Percentiles rank a stretch among this genome's conserved stretches.
These are phyloP conservation scores for Cryoendolithus antarcticus DNA, from an alignment of 2,329 filamentous ascomycete species.

Conservation along the genomic window DNA sequence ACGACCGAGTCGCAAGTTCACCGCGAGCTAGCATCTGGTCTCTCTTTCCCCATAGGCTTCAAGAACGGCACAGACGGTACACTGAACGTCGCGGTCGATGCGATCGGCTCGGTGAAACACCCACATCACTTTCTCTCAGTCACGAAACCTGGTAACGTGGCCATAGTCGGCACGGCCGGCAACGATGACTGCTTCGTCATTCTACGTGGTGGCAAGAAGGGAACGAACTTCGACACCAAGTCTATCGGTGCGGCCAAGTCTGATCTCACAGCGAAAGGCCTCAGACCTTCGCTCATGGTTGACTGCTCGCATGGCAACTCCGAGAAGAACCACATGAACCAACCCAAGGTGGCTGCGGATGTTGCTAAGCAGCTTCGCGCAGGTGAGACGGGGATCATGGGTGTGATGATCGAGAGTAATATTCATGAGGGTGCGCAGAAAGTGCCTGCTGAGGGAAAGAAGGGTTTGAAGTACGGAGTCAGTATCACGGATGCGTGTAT, in stretches of 20 bases:
- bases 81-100: slow-evolving; percentile 82
- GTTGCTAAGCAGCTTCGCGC: slow-evolving; percentile 74
- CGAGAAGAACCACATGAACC: slow-evolving; percentile 92
- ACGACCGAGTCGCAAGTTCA: slow-evolving; percentile 96
- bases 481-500: slow-evolving; percentile 96
- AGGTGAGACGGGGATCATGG: slow-evolving; percentile 77
- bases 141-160: slow-evolving; percentile 90
- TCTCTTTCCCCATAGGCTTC: slow-evolving; percentile 96
- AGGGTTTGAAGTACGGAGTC: slow-evolving; percentile 71
- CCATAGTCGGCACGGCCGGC: slow-evolving; percentile 85
- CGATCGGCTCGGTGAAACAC: slow-evolving; percentile 66
- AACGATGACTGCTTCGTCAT: slow-evolving; percentile 98
- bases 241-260: slow-evolving; percentile 71
- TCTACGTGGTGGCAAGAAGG: slow-evolving; percentile 76
- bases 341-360: slow-evolving; percentile 76
- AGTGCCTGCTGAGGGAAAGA: slow-evolving; percentile 68
- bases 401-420: slow-evolving; percentile 97
- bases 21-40: slow-evolving; percentile 83
- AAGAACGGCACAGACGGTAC: slow-evolving; percentile 97
- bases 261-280: slow-evolving; percentile 66
- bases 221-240: slow-evolving; percentile 85
- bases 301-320: slow-evolving; percentile 99
- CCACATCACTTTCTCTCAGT: slow-evolving; percentile 97
- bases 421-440: slow-evolving; percentile 73
- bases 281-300: slow-evolving; percentile 86